Percentiles rank a stretch among this genome's conserved stretches.
Evolutionary conservation across 2,329 filamentous ascomycete species (phyloP).

Genomic region (Mycosphaerella arachidis): DNA sequence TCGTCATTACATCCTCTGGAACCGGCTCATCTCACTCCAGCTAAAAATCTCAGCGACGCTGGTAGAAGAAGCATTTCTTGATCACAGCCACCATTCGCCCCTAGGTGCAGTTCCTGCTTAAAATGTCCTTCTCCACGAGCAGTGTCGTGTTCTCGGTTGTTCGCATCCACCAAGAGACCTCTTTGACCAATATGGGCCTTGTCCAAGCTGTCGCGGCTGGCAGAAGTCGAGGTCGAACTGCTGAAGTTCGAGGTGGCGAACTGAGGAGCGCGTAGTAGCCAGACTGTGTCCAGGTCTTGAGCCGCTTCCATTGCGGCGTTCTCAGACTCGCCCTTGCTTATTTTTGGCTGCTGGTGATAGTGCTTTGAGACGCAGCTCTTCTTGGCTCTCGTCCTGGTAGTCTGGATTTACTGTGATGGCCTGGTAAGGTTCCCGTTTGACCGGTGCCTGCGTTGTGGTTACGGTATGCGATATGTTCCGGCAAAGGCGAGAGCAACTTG

Average conservation of each 20-base stretch:
- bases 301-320: neutral
- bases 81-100: too few species aligned
- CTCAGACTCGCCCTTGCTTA: neutral
- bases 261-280: neutral
- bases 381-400: neutral
- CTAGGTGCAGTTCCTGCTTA: neutral
- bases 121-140: neutral
- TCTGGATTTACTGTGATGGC: neutral
- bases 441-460: neutral
- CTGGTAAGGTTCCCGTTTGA: neutral
- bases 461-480: neutral
- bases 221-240: neutral
- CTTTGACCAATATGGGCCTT: neutral
- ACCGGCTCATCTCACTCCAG: too few species aligned
- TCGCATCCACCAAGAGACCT: neutral
- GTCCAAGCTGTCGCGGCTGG: neutral
- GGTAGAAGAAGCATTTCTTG: too few species aligned
- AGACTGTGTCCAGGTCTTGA: neutral
- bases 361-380: neutral
- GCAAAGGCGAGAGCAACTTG: neutral
- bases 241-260: neutral
- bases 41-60: too few species aligned
- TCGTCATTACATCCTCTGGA: too few species aligned
- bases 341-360: neutral
- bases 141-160: neutral